Evolutionary conservation across 2,329 filamentous ascomycete genomes (phyloP).

Genomic region (Arthrobotrys musiformis): DNA sequence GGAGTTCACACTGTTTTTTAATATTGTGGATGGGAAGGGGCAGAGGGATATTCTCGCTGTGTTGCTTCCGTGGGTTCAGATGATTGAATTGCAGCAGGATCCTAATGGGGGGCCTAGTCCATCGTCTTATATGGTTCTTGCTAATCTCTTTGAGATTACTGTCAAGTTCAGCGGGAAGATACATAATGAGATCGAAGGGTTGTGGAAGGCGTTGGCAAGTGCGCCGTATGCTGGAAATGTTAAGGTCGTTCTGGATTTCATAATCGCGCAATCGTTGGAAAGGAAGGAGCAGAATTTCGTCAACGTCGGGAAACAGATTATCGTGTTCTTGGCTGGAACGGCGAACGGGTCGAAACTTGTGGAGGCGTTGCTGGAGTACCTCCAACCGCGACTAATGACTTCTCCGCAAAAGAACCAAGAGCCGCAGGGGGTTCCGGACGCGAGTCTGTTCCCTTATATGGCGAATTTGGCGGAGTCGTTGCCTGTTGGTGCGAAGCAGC

Average conservation of each 20-base stretch:
- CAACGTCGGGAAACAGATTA: constrained; percentile 96
- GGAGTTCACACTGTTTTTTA: constrained; percentile 93
- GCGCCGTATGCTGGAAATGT: constrained; percentile 94
- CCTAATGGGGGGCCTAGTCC: constrained; percentile 90
- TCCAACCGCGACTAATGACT: constrained; percentile 96
- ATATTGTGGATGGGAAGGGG: constrained; percentile 80
- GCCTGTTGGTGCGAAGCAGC: constrained; percentile 88
- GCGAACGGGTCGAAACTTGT: constrained; percentile 88
- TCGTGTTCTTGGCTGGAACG: constrained; percentile 92
- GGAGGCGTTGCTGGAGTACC: constrained; percentile 90
- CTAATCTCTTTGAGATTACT: constrained; percentile 95
- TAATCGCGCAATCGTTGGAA: constrained; percentile 92
- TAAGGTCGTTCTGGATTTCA: constrained; percentile 92
- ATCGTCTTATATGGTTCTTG: constrained; percentile 91
- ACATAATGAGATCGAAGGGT: constrained; percentile 95
- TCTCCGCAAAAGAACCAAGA: constrained; percentile 79
- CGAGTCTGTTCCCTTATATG: constrained; percentile 82
- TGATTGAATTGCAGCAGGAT: constrained; percentile 89
- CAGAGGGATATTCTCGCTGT: constrained; percentile 95
- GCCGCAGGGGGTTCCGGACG: constrained; percentile 76
- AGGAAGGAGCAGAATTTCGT: constrained; percentile 97
- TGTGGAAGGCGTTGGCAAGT: constrained; percentile 96
- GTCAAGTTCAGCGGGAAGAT: constrained; percentile 87
- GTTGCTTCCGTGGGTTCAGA: constrained; percentile 95
- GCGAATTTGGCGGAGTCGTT: constrained; percentile 83